phyloP scores from a whole-genome alignment of 2,329 filamentous ascomycete genomes.

The Colletotrichum spaethianum region DNA sequence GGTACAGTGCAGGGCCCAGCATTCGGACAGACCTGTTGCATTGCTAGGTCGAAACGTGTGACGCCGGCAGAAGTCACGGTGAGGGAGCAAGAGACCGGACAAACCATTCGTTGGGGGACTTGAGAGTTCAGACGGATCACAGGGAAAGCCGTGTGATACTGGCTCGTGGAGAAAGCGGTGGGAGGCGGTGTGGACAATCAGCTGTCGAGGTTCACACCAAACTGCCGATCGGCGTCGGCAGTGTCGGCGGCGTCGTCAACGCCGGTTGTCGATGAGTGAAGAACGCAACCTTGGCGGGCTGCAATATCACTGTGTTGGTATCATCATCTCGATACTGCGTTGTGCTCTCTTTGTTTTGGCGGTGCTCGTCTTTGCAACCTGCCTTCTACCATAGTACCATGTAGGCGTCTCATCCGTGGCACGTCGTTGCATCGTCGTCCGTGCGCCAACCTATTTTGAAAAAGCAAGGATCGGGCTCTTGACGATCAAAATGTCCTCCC shows the following conservation, averaged over 20 bases:
- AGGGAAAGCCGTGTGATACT: neutral
- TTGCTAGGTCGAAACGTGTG: constrained; percentile 24
- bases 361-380: no score
- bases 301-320: neutral
- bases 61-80: constrained; percentile 6
- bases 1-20: neutral
- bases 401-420: neutral
- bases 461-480: neutral
- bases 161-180: neutral
- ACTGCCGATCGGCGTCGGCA: neutral
- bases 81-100: constrained; percentile 4
- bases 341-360: neutral
- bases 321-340: neutral
- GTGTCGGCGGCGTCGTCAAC: neutral
- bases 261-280: neutral
- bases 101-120: constrained; percentile 3
- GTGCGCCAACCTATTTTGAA: neutral
- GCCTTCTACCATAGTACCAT: no score
- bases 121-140: constrained; percentile 8
- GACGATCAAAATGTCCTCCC: neutral
- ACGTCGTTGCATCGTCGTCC: constrained; percentile 5
- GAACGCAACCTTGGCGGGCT: constrained; percentile 10
- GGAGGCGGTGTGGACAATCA: neutral
- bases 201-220: neutral
- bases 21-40: constrained; percentile 1